These are phyloP conservation scores for Mycosphaerella sp. DNA, from an alignment of 2,329 filamentous ascomycete genomes.

Conservation along the genomic window DNA sequence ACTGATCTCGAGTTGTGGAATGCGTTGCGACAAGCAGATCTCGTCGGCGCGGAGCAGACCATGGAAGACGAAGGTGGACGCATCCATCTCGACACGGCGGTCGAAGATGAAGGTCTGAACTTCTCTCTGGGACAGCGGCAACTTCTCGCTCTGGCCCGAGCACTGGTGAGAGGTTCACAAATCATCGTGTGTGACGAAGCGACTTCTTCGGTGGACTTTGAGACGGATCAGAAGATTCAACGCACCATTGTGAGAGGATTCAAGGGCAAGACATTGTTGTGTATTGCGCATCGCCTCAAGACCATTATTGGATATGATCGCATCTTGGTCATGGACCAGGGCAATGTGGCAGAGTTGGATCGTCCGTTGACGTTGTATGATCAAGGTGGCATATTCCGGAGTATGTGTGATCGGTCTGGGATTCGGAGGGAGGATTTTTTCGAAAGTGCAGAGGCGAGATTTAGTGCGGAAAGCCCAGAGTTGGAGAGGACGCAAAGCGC, in stretches of 20 bases:
- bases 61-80: slow-evolving; percentile 47
- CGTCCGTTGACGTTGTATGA: slow-evolving; percentile 68
- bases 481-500: slow-evolving; percentile 28
- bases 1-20: slow-evolving; percentile 71
- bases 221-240: slow-evolving; percentile 95
- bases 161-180: slow-evolving; percentile 75
- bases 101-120: slow-evolving; percentile 93
- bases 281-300: slow-evolving; percentile 84
- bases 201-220: slow-evolving; percentile 87
- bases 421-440: slow-evolving; percentile 53
- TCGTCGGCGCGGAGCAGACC: slow-evolving; percentile 51
- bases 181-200: slow-evolving; percentile 98
- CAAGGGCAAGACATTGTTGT: slow-evolving; percentile 77
- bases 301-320: slow-evolving; percentile 91
- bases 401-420: slow-evolving; percentile 84
- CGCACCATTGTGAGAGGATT: slow-evolving; percentile 79
- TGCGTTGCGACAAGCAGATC: slow-evolving; percentile 67
- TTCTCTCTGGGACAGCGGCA: slow-evolving; percentile 94
- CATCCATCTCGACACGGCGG: slow-evolving; percentile 74
- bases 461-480: slow-evolving; percentile 23
- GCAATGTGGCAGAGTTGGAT: slow-evolving; percentile 79
- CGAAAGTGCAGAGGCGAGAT: slow-evolving; percentile 25
- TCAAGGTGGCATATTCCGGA: slow-evolving; percentile 68
- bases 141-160: slow-evolving; percentile 87
- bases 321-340: slow-evolving; percentile 93